Evolutionary conservation across 768 basidiomycete genomes (phyloP).

Genomic region (Clathrus columnatus): DNA sequence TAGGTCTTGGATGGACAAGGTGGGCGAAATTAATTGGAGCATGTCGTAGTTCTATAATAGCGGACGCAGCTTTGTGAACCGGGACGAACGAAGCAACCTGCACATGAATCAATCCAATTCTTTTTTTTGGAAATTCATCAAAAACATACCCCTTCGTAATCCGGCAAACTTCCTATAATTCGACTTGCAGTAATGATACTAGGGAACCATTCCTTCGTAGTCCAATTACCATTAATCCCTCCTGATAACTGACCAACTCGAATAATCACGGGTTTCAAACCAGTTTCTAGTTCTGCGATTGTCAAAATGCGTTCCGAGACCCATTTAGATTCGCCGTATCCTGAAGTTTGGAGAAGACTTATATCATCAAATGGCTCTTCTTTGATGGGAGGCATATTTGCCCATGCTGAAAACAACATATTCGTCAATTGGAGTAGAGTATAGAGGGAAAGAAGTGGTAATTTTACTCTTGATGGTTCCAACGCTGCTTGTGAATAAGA

Average conservation of each 20-base stretch:
- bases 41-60: constrained; percentile 17
- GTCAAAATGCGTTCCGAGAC: constrained; percentile 15
- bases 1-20: constrained; percentile 19
- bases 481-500: constrained; percentile 11
- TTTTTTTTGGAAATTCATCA: not conserved
- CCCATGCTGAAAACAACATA: constrained; percentile 11
- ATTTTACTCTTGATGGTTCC: constrained; percentile 5
- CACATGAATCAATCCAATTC: not conserved
- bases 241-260: constrained; percentile 15
- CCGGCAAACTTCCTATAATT: not conserved
- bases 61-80: constrained; percentile 17
- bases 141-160: constrained; percentile 6
- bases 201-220: constrained; percentile 14
- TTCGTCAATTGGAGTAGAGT: not conserved
- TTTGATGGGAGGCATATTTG: not conserved
- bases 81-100: constrained; percentile 22
- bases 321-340: constrained; percentile 13
- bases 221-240: constrained; percentile 14
- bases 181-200: constrained; percentile 5
- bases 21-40: constrained; percentile 15
- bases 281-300: constrained; percentile 12
- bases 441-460: not conserved
- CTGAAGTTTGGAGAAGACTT: constrained; percentile 20
- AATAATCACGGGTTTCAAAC: constrained; percentile 17
- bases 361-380: constrained; percentile 11